Conservation (phyloP, 805 yeast species). For the Myxozyma melibiosi region DNA sequence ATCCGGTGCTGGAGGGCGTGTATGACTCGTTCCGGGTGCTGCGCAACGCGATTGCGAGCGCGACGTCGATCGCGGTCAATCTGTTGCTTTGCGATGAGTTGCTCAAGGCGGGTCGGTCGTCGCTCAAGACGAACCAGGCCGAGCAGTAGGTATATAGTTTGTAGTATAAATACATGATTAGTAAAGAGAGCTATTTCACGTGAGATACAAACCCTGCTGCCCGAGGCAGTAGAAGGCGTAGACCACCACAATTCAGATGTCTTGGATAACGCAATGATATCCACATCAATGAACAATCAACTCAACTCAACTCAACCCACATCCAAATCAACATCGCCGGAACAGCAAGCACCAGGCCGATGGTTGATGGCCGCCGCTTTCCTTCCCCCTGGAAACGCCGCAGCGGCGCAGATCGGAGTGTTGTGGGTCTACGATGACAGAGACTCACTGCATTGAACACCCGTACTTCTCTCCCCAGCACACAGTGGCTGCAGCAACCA, state of each 20-base stretch:
- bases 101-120: conserved; percentile 93
- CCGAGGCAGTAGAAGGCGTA: too few relatives aligned
- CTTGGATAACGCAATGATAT: too few relatives aligned
- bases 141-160: conserved; percentile 6
- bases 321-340: too few relatives aligned
- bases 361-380: too few relatives aligned
- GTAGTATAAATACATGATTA: not conserved
- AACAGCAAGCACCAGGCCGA: too few relatives aligned
- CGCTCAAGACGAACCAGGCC: conserved; percentile 62
- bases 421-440: not conserved
- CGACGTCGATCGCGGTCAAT: conserved; percentile 93
- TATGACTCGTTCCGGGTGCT: conserved; percentile 96
- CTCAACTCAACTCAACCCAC: too few relatives aligned
- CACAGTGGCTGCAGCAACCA: not conserved
- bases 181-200: not conserved
- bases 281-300: too few relatives aligned
- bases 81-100: conserved; percentile 92
- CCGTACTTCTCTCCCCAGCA: not conserved
- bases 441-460: not conserved
- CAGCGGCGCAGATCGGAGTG: conserved; percentile 2
- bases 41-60: conserved; percentile 88
- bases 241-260: too few relatives aligned
- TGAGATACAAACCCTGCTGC: too few relatives aligned
- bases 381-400: conserved; percentile 9
- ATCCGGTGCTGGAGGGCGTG: conserved; percentile 89